Conservation (phyloP, 768 basidiomycete genomes). For the Pisolithus marmoratus region DNA sequence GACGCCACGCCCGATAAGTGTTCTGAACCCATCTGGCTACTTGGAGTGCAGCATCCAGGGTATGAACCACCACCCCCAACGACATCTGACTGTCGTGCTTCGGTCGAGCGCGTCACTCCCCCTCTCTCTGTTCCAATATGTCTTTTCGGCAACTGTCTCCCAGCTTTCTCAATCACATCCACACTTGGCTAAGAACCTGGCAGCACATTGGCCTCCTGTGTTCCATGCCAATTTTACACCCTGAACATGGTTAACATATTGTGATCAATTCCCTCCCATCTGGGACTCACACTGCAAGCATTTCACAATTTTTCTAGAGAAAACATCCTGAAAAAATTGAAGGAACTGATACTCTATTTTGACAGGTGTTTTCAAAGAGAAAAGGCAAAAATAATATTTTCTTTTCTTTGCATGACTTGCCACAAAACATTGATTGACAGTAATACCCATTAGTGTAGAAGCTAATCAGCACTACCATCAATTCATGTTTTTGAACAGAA, state of each 20-base stretch:
- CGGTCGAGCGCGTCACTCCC: slow-evolving; percentile 33
- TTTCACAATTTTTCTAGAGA: too few relatives aligned
- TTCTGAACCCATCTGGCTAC: slow-evolving; percentile 80
- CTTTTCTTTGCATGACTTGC: too few relatives aligned
- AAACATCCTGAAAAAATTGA: too few relatives aligned
- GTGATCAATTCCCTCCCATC: slow-evolving; percentile 80
- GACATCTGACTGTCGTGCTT: slow-evolving; percentile 32
- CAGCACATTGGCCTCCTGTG: slow-evolving; percentile 62
- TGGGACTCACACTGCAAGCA: too few relatives aligned
- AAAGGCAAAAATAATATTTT: too few relatives aligned
- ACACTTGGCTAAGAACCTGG: slow-evolving; percentile 25
- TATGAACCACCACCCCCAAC: slow-evolving; percentile 44
- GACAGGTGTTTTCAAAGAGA: too few relatives aligned
- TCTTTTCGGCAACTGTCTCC: slow-evolving; percentile 32
- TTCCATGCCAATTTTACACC: slow-evolving; percentile 90
- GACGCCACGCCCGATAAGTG: slow-evolving; percentile 84
- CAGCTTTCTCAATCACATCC: slow-evolving; percentile 35
- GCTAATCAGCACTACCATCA: too few relatives aligned
- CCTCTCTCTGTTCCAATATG: slow-evolving; percentile 41
- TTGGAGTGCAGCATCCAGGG: slow-evolving; percentile 78
- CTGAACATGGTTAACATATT: slow-evolving; percentile 88
- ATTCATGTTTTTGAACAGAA: too few relatives aligned
- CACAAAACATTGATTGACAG: too few relatives aligned
- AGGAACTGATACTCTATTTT: too few relatives aligned
- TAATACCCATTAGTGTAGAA: too few relatives aligned